phyloP scores from a whole-genome alignment of 75 land plant genomes.

The Chamaecyparis obtusa region DNA sequence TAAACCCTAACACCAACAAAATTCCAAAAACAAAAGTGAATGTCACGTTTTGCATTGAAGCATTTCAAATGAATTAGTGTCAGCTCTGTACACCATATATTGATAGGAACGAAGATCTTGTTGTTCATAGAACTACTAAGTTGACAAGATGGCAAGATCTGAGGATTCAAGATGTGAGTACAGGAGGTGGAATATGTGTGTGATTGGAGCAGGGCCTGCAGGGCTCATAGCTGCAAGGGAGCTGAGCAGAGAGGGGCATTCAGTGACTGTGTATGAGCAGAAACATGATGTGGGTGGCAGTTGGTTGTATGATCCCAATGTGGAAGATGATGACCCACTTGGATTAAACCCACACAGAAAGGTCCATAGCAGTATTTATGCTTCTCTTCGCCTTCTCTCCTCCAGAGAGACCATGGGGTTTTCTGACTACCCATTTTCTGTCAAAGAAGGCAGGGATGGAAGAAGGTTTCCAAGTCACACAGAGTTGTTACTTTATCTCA shows the following conservation, averaged over 20 bases:
- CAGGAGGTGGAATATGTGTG: constrained; percentile 33
- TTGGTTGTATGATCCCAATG: constrained; percentile 52
- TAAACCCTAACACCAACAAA: no score
- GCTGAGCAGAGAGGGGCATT: constrained; percentile 45
- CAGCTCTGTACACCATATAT: no score
- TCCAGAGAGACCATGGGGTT: constrained; percentile 66
- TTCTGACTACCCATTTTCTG: constrained; percentile 53
- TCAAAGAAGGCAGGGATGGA: constrained; percentile 47
- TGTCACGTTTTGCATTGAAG: no score
- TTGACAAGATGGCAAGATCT: constrained; percentile 6
- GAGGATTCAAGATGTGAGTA: background rate
- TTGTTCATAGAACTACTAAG: background rate
- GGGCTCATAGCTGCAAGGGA: constrained; percentile 66
- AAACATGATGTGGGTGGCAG: constrained; percentile 56
- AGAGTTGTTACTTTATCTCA: constrained; percentile 44
- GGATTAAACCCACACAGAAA: constrained; percentile 13
- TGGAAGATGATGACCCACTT: constrained; percentile 25
- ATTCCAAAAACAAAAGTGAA: no score
- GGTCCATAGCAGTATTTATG: constrained; percentile 60
- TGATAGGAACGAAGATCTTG: background rate
- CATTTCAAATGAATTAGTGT: no score
- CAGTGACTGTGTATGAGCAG: background rate
- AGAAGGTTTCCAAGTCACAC: constrained; percentile 67
- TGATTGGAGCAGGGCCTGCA: constrained; percentile 68
- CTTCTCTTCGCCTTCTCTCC: constrained; percentile 42